phyloP scores from a whole-genome alignment of 441 rosid genomes.

The Euphorbia corollata region DNA sequence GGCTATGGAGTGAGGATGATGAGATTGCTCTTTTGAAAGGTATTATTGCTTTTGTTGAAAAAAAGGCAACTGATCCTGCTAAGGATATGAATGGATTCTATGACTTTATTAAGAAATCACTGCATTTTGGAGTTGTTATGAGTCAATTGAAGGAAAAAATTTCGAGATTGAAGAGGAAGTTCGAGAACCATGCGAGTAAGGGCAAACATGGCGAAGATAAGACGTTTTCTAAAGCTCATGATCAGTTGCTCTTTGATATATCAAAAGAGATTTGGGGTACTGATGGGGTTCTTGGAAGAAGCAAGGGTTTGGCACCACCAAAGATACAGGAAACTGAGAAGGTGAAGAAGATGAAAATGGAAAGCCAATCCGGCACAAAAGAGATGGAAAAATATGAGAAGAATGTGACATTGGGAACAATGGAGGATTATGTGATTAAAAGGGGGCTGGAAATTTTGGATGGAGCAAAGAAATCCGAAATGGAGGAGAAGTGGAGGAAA shows the following conservation, averaged over 20 bases:
- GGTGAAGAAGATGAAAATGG: too few species aligned
- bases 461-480: background rate
- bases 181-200: conserved; percentile 24
- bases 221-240: conserved; percentile 29
- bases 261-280: conserved; percentile 36
- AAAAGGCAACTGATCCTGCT: conserved; percentile 29
- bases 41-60: conserved; percentile 25
- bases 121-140: conserved; percentile 24
- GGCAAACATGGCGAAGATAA: conserved; percentile 32
- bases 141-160: conserved; percentile 35
- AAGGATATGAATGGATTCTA: conserved; percentile 26
- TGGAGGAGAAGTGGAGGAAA: conserved; percentile 34
- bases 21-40: conserved; percentile 37
- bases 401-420: background rate
- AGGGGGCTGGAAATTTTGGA: background rate
- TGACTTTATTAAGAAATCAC: conserved; percentile 30
- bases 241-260: conserved; percentile 31
- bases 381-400: too few species aligned
- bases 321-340: background rate
- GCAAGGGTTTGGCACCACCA: background rate
- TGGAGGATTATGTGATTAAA: background rate
- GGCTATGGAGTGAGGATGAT: conserved; percentile 34
- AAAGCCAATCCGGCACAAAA: too few species aligned
- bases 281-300: conserved; percentile 6
- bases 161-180: conserved; percentile 32